A percentile compares a stretch with the other conserved stretches of the same genome.
Evolutionary conservation across 352 stramenopile species (phyloP).

Genomic region (Globisporangium lucens): DNA sequence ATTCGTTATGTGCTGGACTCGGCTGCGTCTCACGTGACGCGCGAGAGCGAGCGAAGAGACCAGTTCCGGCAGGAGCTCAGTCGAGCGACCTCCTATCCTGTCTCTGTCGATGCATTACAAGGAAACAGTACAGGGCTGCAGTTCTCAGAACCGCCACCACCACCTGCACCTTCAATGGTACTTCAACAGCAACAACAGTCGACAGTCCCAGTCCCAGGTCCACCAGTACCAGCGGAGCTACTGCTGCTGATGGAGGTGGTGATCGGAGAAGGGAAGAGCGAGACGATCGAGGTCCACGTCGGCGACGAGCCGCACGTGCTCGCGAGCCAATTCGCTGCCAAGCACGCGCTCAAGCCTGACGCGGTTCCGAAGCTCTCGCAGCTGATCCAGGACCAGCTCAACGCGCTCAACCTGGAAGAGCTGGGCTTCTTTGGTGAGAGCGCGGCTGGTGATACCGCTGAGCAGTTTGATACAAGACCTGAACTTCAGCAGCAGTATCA

Average conservation of each 20-base stretch:
- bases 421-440: not conserved
- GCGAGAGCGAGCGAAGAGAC: conserved; percentile 35
- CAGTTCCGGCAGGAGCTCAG: conserved; percentile 38
- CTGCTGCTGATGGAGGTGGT: conserved; percentile 77
- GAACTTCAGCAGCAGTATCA: not conserved
- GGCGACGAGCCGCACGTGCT: conserved; percentile 45
- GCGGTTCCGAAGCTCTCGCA: conserved; percentile 46
- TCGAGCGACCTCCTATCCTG: conserved; percentile 3
- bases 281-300: conserved; percentile 67
- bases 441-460: not conserved
- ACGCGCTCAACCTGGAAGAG: conserved; percentile 25
- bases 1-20: conserved; percentile 57
- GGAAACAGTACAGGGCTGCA: not conserved
- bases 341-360: conserved; percentile 48
- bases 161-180: not conserved
- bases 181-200: not conserved
- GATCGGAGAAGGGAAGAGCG: conserved; percentile 60
- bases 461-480: not conserved
- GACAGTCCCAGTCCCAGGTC: not conserved
- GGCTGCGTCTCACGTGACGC: conserved; percentile 34
- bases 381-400: conserved; percentile 61
- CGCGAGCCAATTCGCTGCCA: conserved; percentile 45
- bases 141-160: not conserved
- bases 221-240: conserved; percentile 33
- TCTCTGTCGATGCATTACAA: not conserved